Evolutionary conservation across 306 rosid species (phyloP).

Genomic region (Hippophae gyantsensis): DNA sequence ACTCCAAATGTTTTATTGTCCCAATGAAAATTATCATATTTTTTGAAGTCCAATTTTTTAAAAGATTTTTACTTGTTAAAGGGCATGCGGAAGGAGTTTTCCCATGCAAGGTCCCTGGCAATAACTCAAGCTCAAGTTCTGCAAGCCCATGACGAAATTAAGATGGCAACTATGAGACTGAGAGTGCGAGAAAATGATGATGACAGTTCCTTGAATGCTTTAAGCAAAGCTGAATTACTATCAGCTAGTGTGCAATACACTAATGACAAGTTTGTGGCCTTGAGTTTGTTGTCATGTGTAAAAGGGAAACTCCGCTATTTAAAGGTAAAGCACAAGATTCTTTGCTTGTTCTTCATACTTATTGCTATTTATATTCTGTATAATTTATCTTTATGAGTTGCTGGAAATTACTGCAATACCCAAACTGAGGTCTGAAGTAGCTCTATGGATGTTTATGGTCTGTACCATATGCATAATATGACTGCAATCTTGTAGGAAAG

Average conservation of each 20-base stretch:
- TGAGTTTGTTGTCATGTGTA: constrained; percentile 47
- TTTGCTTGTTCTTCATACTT: constrained; percentile 3
- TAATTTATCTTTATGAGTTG: constrained; percentile 8
- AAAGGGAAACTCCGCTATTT: constrained; percentile 92
- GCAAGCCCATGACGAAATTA: constrained; percentile 88
- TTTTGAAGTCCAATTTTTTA: constrained; percentile 11
- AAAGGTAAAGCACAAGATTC: constrained; percentile 42
- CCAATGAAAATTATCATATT: not conserved
- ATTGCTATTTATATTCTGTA: constrained; percentile 10
- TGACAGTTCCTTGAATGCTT: constrained; percentile 61
- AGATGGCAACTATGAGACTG: constrained; percentile 80
- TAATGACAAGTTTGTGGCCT: constrained; percentile 68
- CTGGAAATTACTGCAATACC: constrained; percentile 3
- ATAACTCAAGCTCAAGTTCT: constrained; percentile 84
- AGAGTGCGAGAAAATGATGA: constrained; percentile 49
- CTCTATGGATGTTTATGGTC: not conserved
- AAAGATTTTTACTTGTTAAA: constrained; percentile 18
- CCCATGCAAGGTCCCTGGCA: constrained; percentile 81
- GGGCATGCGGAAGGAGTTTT: constrained; percentile 96
- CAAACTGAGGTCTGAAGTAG: constrained; percentile 1
- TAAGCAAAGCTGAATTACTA: constrained; percentile 57
- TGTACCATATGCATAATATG: no score
- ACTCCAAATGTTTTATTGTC: constrained; percentile 4
- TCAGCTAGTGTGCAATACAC: constrained; percentile 58
- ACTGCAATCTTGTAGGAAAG: not conserved